These are phyloP conservation scores for sorghum (Sorghum bicolor) DNA, from an alignment of 176 grass and related monocot genomes.

Conservation along the genomic window Sorghum_bicolor_NCBIv3 NC_012870.2:17192001-17192500, in stretches of 20 bases:
- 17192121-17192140: background rate
- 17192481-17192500: background rate
- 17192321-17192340: no score
- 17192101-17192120: background rate
- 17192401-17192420: background rate
- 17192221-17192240: background rate
- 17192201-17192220: background rate
- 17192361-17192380: no score
- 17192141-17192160: background rate
- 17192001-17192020: conserved; percentile 3
- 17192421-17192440: background rate
- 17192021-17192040: background rate
- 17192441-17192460: background rate
- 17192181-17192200: background rate
- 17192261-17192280: background rate
- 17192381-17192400: background rate
- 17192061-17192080: no score
- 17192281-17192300: background rate
- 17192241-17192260: background rate
- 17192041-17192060: background rate
- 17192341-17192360: no score
- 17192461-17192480: background rate
- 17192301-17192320: background rate
- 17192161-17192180: background rate
- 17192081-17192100: background rate